Percentiles rank a stretch among this genome's conserved stretches.
Evolutionary conservation across 2,329 filamentous ascomycete genomes (phyloP).

Genomic region (Colletotrichum plurivorum): DNA sequence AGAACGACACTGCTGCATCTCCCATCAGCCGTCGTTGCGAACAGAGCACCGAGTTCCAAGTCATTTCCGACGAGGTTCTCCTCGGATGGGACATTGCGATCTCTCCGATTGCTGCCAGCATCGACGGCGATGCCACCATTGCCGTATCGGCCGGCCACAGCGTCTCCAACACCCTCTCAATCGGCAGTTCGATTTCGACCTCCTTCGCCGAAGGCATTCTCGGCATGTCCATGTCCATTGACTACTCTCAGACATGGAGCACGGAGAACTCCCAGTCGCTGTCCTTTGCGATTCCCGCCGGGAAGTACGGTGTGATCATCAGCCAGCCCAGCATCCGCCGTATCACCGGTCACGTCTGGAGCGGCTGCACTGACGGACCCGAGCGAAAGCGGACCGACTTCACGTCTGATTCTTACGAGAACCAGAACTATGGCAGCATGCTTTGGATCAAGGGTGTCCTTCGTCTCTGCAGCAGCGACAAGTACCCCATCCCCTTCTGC

Average conservation of each 20-base stretch:
- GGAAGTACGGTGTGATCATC: constrained; percentile 54
- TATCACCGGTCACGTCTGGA: constrained; percentile 49
- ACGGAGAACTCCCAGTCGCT: constrained; percentile 51
- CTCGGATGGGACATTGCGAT: constrained; percentile 55
- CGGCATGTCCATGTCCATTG: constrained; percentile 41
- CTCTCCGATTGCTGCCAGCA: constrained; percentile 51
- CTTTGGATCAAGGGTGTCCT: constrained; percentile 57
- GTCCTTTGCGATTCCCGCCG: constrained; percentile 48
- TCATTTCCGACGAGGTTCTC: constrained; percentile 46
- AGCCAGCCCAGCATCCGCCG: constrained; percentile 51
- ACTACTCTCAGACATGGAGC: constrained; percentile 41
- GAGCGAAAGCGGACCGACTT: constrained; percentile 44
- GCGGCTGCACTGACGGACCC: constrained; percentile 50
- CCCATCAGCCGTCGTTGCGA: constrained; percentile 32
- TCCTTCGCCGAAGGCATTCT: constrained; percentile 44
- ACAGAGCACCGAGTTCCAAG: constrained; percentile 43
- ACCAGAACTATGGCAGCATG: constrained; percentile 48
- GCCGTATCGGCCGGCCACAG: constrained; percentile 49
- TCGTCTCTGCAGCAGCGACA: constrained; percentile 50
- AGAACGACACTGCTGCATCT: not conserved
- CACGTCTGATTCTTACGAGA: constrained; percentile 50
- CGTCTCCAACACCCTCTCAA: constrained; percentile 49
- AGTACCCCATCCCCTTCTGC: constrained; percentile 53
- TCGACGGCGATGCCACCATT: constrained; percentile 46
- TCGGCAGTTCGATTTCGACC: constrained; percentile 43